Evolutionary conservation across 495 filamentous ascomycete species (phyloP), one percentile per base, ranked within the genome.

Genomic region (Hypoxylon subgilvum): DNA sequence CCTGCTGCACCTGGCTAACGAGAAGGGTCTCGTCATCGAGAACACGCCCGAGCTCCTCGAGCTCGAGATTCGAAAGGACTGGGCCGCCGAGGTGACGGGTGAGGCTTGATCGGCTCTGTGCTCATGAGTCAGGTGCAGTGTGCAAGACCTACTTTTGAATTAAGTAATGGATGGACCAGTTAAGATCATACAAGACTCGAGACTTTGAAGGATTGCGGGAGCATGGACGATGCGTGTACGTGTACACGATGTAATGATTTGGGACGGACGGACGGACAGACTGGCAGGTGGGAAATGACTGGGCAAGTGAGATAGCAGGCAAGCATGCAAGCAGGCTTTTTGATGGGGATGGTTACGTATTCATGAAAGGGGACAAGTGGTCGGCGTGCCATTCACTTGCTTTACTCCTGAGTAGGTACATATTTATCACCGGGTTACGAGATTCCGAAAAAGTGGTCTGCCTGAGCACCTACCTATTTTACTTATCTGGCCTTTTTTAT

Each of bases 1-100:
- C 65, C 71, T 97, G 46, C 79, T 99, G 43, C 95, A 99, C 75
- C 64, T 99, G 64, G 95, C 95, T 42, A 99, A 99, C 73, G 95
- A 99, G 72, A 95, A 96, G 75, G 95, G 95, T 4, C 79, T 99
- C 46, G 79, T 88, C 9, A 84, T 87, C 43, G 76, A 81, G 58
- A 84, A 84, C 66, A 80, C 80, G 27, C 74, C 78, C 13, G 78
- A 74, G 43, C 67, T 87, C 61, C 73, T 76, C 13, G 84, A 87
- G 67, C 62, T 87, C 61, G 71, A 75, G 35, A 85, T 87, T 28
- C 64, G 71, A 25, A 84, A 78, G 69, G 84, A 87, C 59, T 76
- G 74, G 66, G 74, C 69, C 2, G 84, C 82, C 0, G 81, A 80
- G 66, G 76, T 82, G 53, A 74, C 72, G 0, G 65, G 60, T 34